These are phyloP conservation scores for Xylariaceae sp. DNA, from an alignment of 2,329 filamentous ascomycete genomes.

Conservation along the genomic window DNA sequence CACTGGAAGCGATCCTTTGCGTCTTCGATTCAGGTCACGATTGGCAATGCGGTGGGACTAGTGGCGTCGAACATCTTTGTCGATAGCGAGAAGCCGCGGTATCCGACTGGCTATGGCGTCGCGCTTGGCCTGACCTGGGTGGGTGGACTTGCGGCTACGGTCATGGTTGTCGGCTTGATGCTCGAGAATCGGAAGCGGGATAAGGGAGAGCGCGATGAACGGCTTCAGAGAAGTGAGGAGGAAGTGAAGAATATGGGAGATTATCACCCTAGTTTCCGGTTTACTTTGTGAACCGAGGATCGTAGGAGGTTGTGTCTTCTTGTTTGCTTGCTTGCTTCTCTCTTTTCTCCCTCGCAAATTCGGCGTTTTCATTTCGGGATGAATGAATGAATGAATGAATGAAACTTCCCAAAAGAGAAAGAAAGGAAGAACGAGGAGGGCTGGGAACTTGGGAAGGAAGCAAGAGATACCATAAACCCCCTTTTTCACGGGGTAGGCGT, in stretches of 20 bases:
- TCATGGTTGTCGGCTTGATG: constrained; percentile 37
- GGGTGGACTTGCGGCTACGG: constrained; percentile 31
- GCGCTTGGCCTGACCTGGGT: constrained; percentile 33
- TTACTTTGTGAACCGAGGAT: constrained; percentile 23
- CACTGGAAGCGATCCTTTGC: constrained; percentile 48
- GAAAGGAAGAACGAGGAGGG: too few relatives aligned
- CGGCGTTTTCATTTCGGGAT: not conserved
- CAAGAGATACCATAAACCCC: too few relatives aligned
- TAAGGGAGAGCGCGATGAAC: constrained; percentile 40
- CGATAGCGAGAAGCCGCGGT: constrained; percentile 30
- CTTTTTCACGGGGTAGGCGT: too few relatives aligned
- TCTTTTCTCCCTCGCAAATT: not conserved
- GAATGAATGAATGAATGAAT: too few relatives aligned
- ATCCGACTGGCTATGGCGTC: constrained; percentile 34
- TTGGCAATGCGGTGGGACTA: constrained; percentile 43
- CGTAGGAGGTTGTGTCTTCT: not conserved
- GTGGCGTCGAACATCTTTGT: constrained; percentile 35
- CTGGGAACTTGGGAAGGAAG: too few relatives aligned
- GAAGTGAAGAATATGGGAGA: constrained; percentile 46
- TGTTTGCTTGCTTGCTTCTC: not conserved
- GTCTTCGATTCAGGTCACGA: constrained; percentile 43
- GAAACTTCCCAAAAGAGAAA: too few relatives aligned
- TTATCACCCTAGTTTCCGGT: constrained; percentile 45
- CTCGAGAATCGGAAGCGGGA: constrained; percentile 42
- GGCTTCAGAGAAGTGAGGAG: constrained; percentile 33